Evolutionary conservation across 768 basidiomycete species (phyloP), one percentile per base, ranked within the genome.

Genomic region (Leccinum pellstonianum): DNA sequence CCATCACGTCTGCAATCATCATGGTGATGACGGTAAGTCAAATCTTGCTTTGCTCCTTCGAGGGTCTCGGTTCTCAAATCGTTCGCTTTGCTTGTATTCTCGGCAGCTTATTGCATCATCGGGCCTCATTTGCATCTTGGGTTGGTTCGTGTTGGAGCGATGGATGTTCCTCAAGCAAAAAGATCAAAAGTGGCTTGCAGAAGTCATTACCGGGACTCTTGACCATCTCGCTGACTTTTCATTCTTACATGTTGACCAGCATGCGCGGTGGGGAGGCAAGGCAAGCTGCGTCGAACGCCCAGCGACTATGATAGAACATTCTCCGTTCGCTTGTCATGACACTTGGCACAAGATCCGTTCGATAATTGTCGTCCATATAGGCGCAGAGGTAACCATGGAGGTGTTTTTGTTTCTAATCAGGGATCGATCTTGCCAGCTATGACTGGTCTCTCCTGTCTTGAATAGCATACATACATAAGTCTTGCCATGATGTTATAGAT

Each of bases 1-100:
- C 68, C 10, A 72, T 86, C 48, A 90, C 88, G 0, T 86, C 84
- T 33, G 85, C 82, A 3, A 76, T 91, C 56, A 91, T 89, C 14
- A 86, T 90, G 3, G 80, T 90, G 35, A 81, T 88, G 67, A 91
- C 90, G 25, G 73, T 73, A 64, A 21, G 73, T 64, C 27, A 23
- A 17, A 43, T 35, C 17, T 33, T 43, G 2, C 15, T 50, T 43
- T 38, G 9, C 35, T 47, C 27, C 4, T 1, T 29, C 17, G 21
- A 41, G 21, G 7, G 27, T 43, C 57, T 53, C 12, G 29, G 25
- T 23, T 50, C 41, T n/a, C 9, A 15, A 25, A n/a, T 25, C 5
- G 1, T 17, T 21, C 48, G 7, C 48, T 51, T 25, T 41, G 8
- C 25, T 51, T 31, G 29, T 17, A 9, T 23, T 35, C 17, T 50